Base-by-base conservation (phyloP, 371 early-diverging fungal species). In the Capillidium heterosporum region DNA sequence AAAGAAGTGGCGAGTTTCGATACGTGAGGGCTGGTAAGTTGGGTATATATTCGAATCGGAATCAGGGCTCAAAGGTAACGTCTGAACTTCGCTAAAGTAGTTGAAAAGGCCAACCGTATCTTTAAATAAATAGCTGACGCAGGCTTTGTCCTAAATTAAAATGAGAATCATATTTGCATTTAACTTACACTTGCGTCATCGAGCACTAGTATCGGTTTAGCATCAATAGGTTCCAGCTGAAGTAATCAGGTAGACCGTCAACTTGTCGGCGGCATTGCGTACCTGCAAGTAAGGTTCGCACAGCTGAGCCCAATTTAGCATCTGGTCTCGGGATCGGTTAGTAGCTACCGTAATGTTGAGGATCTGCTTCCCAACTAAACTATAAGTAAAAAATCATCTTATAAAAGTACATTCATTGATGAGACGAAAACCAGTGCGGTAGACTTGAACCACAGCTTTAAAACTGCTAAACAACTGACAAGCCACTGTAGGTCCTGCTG, bases 281-380 rank as follows among this genome's bases (percentile, higher is more conserved):
- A 92, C 59, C n/a, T 91, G 56, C 17, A 92, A 71, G 59, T 84
- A 89, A 0, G 89, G 89, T 62, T 91, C 91, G 1, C 68, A 66
- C 32, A 95, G 78, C 60, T 78, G 74, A 13, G 87, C 85, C 15
- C 82, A 78, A 0, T 82, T 72, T 50, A 89, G 75, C 59, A 71
- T 71, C 52, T 58, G 70, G 58, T 66, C 68, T 21, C 29, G 32
- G 23, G 40, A 23, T 2, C 70, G 61, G 29, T 81, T 75, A 21
- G 78, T 80, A 8, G 85, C 68, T 42, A 56, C n/a, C 75, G 73
- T 1, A 81, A 61, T 19, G 77, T 67, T 55, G 17, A 81, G 74
- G 8, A 73, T 56, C 29, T 72, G 67, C 52, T 71, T 80, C 23
- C 81, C 81, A 47, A 74, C 84, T 76, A 63, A 2, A 58, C 47